These are phyloP conservation scores for Leishmania turanica DNA, from an alignment of 208 protist genomes.

Conservation along the genomic window DNA sequence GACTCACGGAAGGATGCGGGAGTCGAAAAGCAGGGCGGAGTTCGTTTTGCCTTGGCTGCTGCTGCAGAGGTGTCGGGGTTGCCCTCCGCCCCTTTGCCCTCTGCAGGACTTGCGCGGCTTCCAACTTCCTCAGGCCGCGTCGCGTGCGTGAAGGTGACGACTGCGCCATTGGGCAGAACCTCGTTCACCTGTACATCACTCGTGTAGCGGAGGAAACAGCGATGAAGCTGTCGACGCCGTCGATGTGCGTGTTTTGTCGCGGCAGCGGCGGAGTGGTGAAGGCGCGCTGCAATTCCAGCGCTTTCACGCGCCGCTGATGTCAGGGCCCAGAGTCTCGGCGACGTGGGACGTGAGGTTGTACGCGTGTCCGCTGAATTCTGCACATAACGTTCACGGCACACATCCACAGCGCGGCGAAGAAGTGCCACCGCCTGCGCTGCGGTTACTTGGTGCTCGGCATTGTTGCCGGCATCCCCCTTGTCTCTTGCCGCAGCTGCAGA, in stretches of 20 bases:
- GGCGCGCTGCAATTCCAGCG: conserved; percentile 20
- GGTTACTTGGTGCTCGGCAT: background rate
- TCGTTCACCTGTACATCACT: conserved; percentile 77
- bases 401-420: conserved; percentile 17
- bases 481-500: conserved; percentile 2
- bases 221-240: conserved; percentile 17
- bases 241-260: conserved; percentile 3
- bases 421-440: conserved; percentile 12
- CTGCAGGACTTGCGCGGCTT: background rate
- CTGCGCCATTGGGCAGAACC: conserved; percentile 62
- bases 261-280: conserved; percentile 8
- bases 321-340: conserved; percentile 14
- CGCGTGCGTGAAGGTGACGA: conserved; percentile 66
- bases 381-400: conserved; percentile 17
- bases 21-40: background rate
- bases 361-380: background rate
- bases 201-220: conserved; percentile 25
- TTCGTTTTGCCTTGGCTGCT: background rate
- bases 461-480: background rate
- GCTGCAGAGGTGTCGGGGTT: background rate
- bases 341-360: background rate
- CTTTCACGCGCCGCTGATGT: conserved; percentile 20
- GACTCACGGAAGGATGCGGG: conserved; percentile 13
- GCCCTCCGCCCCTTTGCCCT: background rate
- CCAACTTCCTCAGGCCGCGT: conserved; percentile 38